Conservation (phyloP, 2,329 filamentous ascomycete species). For the Colletotrichum endophyticum region DNA sequence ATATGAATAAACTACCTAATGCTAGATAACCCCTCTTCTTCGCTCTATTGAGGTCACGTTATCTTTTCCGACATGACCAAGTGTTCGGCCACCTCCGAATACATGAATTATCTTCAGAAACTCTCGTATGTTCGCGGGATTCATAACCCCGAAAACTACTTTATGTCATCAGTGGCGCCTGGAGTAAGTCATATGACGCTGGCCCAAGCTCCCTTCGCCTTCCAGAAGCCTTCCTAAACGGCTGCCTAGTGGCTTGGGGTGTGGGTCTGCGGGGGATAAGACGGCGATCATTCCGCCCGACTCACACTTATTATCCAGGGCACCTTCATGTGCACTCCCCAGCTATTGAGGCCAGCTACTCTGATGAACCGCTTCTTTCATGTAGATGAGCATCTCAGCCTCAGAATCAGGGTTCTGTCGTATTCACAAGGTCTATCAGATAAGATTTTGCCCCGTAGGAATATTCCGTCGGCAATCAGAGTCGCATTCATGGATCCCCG, state of each 20-base stretch:
- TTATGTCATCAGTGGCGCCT: not conserved
- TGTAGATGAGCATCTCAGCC: not conserved
- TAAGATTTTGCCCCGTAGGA: not conserved
- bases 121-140: accelerated
- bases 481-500: not conserved
- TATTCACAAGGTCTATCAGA: not conserved
- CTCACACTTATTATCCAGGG: not conserved
- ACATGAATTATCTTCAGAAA: not conserved
- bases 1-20: not conserved
- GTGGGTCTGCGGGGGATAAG: not conserved
- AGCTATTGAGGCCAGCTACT: not conserved
- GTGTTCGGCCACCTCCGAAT: not conserved
- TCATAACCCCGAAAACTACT: not conserved
- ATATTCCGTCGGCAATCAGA: not conserved
- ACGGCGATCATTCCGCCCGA: not conserved
- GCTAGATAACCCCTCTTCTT: not conserved
- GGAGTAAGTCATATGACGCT: not conserved
- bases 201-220: not conserved
- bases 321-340: not conserved
- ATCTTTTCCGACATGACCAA: not conserved
- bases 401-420: not conserved
- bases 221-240: constrained; percentile 19
- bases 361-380: not conserved
- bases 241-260: not conserved
- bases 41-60: not conserved